Percentiles rank a stretch among this genome's conserved stretches.
These are phyloP conservation scores for Schwanniomyces sp. DNA, from an alignment of 805 yeast species.

Conservation along the genomic window DNA sequence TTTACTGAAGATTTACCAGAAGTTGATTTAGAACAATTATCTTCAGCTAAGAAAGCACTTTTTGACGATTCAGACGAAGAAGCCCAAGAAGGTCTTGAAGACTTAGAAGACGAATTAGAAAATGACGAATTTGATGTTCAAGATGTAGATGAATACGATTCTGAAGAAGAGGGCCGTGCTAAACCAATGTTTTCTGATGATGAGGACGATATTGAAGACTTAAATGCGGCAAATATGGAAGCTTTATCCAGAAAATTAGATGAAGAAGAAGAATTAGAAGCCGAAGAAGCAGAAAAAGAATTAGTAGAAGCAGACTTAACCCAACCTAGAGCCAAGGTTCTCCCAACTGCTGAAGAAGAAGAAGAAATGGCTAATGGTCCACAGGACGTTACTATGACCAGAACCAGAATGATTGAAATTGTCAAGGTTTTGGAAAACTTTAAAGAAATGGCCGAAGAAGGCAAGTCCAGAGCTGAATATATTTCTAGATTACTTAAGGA, in stretches of 20 bases:
- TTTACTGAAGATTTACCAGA: conserved; percentile 55
- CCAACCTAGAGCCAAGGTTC: conserved; percentile 74
- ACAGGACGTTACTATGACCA: conserved; percentile 74
- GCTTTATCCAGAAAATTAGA: conserved; percentile 69
- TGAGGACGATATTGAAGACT: conserved; percentile 58
- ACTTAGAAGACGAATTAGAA: conserved; percentile 27
- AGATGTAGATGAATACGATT: conserved; percentile 40
- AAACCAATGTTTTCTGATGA: conserved; percentile 84
- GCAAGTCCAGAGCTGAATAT: conserved; percentile 83
- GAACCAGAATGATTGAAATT: conserved; percentile 94
- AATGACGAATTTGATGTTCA: conserved; percentile 44
- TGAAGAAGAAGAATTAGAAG: conserved; percentile 49
- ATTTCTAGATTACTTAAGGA: conserved; percentile 76
- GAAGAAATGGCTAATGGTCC: conserved; percentile 52
- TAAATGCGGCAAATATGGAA: conserved; percentile 84
- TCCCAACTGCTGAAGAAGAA: conserved; percentile 72
- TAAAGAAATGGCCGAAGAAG: conserved; percentile 77
- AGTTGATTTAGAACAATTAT: conserved; percentile 65
- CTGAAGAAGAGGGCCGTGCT: conserved; percentile 60
- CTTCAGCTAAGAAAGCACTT: conserved; percentile 69
- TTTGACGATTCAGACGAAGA: conserved; percentile 75
- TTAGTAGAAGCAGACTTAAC: conserved; percentile 54
- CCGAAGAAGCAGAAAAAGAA: conserved; percentile 52
- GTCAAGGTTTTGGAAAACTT: conserved; percentile 93
- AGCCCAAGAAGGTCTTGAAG: conserved; percentile 48